Evolutionary conservation across 169 alveolate species (phyloP), one percentile per base, ranked within the genome.

Genomic region (Cyclospora cayetanensis): DNA sequence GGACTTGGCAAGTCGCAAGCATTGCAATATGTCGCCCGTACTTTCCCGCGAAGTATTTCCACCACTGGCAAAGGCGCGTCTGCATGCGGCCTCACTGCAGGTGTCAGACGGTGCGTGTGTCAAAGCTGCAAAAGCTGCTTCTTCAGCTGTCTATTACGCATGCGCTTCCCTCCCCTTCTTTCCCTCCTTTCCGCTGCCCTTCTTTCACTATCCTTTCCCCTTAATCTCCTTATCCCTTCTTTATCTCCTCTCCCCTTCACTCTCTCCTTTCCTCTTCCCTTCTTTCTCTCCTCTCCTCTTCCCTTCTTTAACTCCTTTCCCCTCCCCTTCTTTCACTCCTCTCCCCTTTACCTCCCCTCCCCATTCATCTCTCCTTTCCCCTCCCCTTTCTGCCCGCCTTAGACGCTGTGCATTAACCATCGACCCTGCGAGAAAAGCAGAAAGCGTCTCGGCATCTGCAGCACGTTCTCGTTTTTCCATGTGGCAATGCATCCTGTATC

Each of bases 21-120:
- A 93, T 96, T 99, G 87, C 99, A 99, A 92, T 99, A 98, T 95
- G 99, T 98, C 15, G 99, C 99, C 93, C 97, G 99, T 93, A 98
- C 99, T 41, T 98, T 98, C 94, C 98, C 98, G 35, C 95, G 99
- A 84, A 96, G 98, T 34, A 99, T 99, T 25, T 98, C 97, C 94
- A 98, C 99, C 20, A 86, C 83, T 9, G 92, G 99, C 41, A 99
- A 99, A 94, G 99, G 99, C 27, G 99, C 99, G 22, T 96, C 99
- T n/a, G 99, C 99, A 2, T 99, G 99, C 53, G 99, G 99, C 88
- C 97, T 99, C 55, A 99, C 99, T 0, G 99, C 99, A 2, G 99
- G 99, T 76, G 99, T 98, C 41, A 91, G 99, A 93, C 25, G 34
- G 91, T 84, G 29, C n/a, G 91, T 1, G n/a, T 53, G 66, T 53